These are phyloP conservation scores for Glonium stellatum DNA, from an alignment of 495 filamentous ascomycete genomes.

Conservation along the genomic window DNA sequence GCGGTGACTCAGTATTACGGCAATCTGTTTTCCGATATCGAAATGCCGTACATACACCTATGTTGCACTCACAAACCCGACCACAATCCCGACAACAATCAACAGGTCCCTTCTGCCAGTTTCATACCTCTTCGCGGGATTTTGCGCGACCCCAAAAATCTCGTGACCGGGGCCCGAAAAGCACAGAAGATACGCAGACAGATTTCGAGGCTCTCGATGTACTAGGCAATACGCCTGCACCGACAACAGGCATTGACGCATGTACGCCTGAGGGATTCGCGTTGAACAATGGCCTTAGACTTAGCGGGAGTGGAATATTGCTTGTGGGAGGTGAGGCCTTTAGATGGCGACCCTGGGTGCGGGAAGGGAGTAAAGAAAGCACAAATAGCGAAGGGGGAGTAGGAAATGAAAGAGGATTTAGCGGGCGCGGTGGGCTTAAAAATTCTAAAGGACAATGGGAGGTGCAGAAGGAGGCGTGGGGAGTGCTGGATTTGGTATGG, in stretches of 20 bases:
- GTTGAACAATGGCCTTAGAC: constrained; percentile 66
- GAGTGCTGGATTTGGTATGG: constrained; percentile 70
- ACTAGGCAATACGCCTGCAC: constrained; percentile 64
- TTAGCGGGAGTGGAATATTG: constrained; percentile 60
- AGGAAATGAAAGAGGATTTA: constrained; percentile 14
- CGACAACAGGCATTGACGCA: constrained; percentile 75
- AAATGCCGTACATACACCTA: not conserved
- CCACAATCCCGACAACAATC: no score
- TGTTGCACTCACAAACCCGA: no score
- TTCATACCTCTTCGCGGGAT: not conserved
- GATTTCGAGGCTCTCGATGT: constrained; percentile 74
- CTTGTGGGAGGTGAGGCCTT: constrained; percentile 83
- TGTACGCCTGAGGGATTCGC: constrained; percentile 72
- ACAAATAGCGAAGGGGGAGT: constrained; percentile 30
- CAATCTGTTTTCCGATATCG: not conserved
- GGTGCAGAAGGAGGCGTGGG: constrained; percentile 62
- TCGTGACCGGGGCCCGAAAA: constrained; percentile 53
- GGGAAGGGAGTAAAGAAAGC: constrained; percentile 21
- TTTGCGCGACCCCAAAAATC: constrained; percentile 28
- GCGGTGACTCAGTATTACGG: not conserved
- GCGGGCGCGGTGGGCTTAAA: constrained; percentile 41
- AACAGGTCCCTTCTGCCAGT: not conserved
- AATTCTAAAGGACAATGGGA: constrained; percentile 80
- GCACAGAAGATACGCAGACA: constrained; percentile 59
- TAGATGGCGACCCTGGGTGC: constrained; percentile 73